Base-by-base conservation (phyloP, 768 basidiomycete species). In the Hygrocybe coccinea region DNA sequence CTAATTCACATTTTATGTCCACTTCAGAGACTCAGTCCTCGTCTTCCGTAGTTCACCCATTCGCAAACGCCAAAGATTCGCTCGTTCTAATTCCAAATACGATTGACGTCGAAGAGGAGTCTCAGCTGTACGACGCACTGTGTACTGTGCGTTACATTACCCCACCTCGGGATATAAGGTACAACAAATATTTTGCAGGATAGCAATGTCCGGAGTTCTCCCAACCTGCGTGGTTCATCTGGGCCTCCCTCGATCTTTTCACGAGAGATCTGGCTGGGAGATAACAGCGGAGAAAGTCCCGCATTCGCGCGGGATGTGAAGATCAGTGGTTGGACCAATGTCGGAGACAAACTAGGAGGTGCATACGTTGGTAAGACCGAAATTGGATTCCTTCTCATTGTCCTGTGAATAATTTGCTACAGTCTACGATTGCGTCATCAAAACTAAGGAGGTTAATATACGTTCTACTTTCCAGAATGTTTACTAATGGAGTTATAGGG, bases 341-440 rank as follows among this genome's bases (percentile, higher is more conserved):
- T 89, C 6, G 86, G 86, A 1, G 87, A 87, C 60, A 76, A 75
- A 38, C 73, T 74, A 0, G 79, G 80, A n/a, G 76, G 77, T 12
- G 86, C 84, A 0, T 89, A 88, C 63, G 73, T 87, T 50, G 84
- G 84, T 86, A 53, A 52, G 79, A 67, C 7, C 19, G 25, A 41
- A 38, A 15, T 1, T 55, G 24, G 5, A 11, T 24, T 15, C 50
- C 12, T 8, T 47, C 25, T 38, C 15, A 44, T 58, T 47, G 35
- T 33, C 33, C 25, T 35, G 33, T 52, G 45, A 6, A 19, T 36
- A 19, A 48, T 29, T 10, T 21, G 21, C 9, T 24, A 5, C 53
- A 79, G 86, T 87, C 9, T 89, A 87, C 62, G 86, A 88, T 58
- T 85, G 84, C 61, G 82, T 77, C 7, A 83, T 89, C 51, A 79